Percentiles rank a stretch among this genome's conserved stretches.
These are phyloP conservation scores for Trichoderma arundinaceum DNA, from an alignment of 2,329 filamentous ascomycete genomes.

Conservation along the genomic window DNA sequence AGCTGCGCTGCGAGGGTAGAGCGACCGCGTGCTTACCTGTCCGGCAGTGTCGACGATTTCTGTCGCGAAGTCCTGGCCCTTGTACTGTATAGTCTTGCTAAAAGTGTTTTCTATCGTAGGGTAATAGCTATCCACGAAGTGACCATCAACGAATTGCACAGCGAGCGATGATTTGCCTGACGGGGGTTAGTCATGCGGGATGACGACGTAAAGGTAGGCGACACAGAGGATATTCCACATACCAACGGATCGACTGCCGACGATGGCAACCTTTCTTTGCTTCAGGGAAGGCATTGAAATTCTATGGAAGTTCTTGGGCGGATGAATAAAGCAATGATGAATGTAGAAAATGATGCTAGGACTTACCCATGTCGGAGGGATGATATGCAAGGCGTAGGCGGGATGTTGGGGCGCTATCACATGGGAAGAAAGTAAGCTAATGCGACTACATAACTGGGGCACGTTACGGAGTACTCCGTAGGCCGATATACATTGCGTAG, in stretches of 20 bases:
- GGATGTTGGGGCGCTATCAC: slow-evolving; percentile 16
- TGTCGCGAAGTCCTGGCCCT: slow-evolving; percentile 89
- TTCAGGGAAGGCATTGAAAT: slow-evolving; percentile 71
- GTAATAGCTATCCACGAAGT: slow-evolving; percentile 99
- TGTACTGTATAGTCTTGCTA: slow-evolving; percentile 91
- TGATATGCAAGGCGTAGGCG: neutral
- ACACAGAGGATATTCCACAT: slow-evolving; percentile 36
- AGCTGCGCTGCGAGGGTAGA: neutral
- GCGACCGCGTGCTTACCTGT: slow-evolving; percentile 63
- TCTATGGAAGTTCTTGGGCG: neutral
- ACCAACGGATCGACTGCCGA: slow-evolving; percentile 88
- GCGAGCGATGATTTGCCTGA: slow-evolving; percentile 96
- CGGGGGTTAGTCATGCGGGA: neutral
- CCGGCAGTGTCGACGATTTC: slow-evolving; percentile 99
- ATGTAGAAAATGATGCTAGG: slow-evolving; percentile 1
- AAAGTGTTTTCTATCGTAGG: slow-evolving; percentile 99
- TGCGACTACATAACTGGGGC: neutral
- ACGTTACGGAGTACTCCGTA: no score
- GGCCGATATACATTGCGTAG: no score
- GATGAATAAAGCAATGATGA: neutral
- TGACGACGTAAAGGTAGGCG: neutral
- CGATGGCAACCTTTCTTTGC: slow-evolving; percentile 93
- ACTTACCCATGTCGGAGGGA: slow-evolving; percentile 10
- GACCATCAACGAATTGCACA: slow-evolving; percentile 94
- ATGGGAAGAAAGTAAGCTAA: slow-evolving; percentile 8